Evolutionary conservation across 306 rosid genomes (phyloP).

Genomic region (Trichosanthes truncata): DNA sequence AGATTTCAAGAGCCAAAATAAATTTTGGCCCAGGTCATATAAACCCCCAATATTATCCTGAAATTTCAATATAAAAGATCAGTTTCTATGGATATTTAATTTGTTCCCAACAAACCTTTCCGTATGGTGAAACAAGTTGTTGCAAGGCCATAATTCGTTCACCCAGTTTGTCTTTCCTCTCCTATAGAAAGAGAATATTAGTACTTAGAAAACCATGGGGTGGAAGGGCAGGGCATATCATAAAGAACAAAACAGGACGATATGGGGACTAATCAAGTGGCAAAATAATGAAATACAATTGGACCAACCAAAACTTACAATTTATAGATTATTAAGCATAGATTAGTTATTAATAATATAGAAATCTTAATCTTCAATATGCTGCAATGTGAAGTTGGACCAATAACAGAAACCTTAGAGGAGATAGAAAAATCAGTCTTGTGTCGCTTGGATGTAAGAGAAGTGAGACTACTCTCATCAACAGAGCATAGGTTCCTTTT

Average conservation of each 20-base stretch:
- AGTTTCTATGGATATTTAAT: not conserved
- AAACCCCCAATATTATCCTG: not conserved
- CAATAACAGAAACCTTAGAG: conserved; percentile 49
- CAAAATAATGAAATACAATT: not conserved
- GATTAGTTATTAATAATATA: conserved; percentile 2
- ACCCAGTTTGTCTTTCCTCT: conserved; percentile 84
- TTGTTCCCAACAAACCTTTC: conserved; percentile 47
- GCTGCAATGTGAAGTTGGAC: not conserved
- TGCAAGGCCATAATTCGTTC: conserved; percentile 78
- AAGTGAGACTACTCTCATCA: conserved; percentile 53
- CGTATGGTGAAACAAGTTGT: conserved; percentile 96
- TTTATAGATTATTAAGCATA: no score
- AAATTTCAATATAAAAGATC: not conserved
- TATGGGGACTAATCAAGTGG: not conserved
- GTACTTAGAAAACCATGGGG: not conserved
- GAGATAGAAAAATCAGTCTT: conserved; percentile 70
- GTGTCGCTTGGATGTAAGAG: conserved; percentile 77
- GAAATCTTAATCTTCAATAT: not conserved
- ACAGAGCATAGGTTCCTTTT: conserved; percentile 78
- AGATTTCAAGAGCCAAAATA: not conserved
- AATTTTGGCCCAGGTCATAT: not conserved
- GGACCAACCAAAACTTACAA: not conserved
- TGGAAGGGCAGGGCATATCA: not conserved
- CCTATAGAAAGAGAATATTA: conserved; percentile 32
- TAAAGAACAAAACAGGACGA: not conserved